These are phyloP conservation scores for Jamesozyma hellenica DNA, from an alignment of 805 yeast species.

Conservation along the genomic window DNA sequence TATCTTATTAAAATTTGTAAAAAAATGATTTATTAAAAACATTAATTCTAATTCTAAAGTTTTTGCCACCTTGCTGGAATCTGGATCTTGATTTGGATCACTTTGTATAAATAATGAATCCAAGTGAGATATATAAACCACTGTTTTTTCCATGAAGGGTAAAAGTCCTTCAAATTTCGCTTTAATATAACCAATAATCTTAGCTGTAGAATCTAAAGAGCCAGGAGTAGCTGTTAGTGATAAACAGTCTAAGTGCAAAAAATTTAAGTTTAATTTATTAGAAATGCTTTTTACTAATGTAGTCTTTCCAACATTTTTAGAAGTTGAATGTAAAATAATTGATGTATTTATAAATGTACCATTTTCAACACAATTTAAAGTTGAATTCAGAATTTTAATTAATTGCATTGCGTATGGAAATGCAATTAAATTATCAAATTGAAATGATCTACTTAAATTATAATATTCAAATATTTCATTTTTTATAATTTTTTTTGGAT, in stretches of 20 bases:
- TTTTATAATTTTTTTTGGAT: constrained; percentile 4
- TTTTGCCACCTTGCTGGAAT: constrained; percentile 25
- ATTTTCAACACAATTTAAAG: constrained; percentile 27
- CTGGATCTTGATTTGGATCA: constrained; percentile 46
- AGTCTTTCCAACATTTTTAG: constrained; percentile 72
- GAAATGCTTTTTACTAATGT: constrained; percentile 49
- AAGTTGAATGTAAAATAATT: constrained; percentile 54
- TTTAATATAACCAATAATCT: constrained; percentile 64
- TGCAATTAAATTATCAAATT: constrained; percentile 21
- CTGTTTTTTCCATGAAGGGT: constrained; percentile 35
- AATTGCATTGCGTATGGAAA: constrained; percentile 45
- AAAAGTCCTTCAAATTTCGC: constrained; percentile 66
- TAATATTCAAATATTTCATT: constrained; percentile 40
- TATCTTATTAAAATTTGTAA: constrained; percentile 28
- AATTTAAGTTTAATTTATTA: constrained; percentile 51
- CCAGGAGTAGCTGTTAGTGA: constrained; percentile 35
- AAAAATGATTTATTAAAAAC: constrained; percentile 47
- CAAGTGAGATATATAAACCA: constrained; percentile 59
- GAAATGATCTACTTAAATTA: constrained; percentile 34
- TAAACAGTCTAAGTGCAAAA: constrained; percentile 60
- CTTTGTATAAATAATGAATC: constrained; percentile 62
- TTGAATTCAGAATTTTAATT: constrained; percentile 45
- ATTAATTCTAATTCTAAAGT: constrained; percentile 40
- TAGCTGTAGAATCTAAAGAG: constrained; percentile 62
- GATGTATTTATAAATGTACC: constrained; percentile 44